Evolutionary conservation across 805 yeast species (phyloP), one percentile per base, ranked within the genome.

Genomic region (Clavispora carvajalis): DNA sequence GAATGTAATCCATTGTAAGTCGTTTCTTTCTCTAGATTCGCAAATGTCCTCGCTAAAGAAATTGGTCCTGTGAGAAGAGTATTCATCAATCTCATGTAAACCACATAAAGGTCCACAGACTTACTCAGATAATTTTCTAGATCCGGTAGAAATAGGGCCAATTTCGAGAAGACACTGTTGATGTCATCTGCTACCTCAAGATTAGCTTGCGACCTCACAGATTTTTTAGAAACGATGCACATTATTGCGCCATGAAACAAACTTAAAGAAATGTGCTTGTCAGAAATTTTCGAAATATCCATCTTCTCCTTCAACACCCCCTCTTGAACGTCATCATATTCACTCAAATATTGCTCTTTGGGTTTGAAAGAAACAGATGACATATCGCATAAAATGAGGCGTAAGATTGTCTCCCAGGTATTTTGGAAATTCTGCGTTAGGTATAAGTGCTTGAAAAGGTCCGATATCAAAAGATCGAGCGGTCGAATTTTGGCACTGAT

Each of bases 361-460:
- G 52, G 40, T 6, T 34, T 36, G 38, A 55, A 60, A 5, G 33
- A 41, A 34, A 66, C 41, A 1, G 74, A 57, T 0, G 77, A 66
- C 2, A 66, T 34, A 49, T 78, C 86, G 34, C 66, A 62, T 15
- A 71, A 48, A 4, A 71, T 52, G 46, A 70, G 76, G 2, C 64
- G 58, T 1, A 72, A 45, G 10, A 77, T 50, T 15, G 61, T 48
- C 36, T 69, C 71, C 78, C 69, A 48, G 36, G 53, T 37, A 36
- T 46, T 53, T 40, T 55, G 49, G 44, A 66, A 72, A 5, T 54
- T 46, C 0, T 67, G 62, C 11, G 60, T 44, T 10, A 53, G 53
- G 40, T 63, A 69, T 3, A 77, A 44, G 11, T 51, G 43, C 36
- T 61, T 65, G 21, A 65, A 67, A 13, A 59, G 40, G 30, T 41